A percentile compares a stretch with the other conserved stretches of the same genome.
Conservation (phyloP, 352 stramenopile genomes). For the Halophytophthora batemanensis region DNA sequence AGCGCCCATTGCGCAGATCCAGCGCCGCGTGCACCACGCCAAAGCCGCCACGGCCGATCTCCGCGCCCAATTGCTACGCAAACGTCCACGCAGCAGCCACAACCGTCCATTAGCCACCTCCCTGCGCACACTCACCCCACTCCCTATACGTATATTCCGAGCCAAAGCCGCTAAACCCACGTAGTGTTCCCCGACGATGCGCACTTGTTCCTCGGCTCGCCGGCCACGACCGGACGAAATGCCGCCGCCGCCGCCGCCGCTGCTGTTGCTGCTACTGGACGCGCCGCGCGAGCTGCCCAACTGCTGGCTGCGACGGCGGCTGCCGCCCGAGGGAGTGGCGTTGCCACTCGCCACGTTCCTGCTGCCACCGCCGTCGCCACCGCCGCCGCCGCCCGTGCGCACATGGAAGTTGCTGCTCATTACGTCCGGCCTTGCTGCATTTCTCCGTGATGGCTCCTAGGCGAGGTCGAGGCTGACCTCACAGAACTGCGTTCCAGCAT, state of each 20-base stretch:
- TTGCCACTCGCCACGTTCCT: not conserved
- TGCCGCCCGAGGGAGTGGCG: slow-evolving; percentile 1
- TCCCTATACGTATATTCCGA: too few species aligned
- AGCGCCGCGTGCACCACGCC: slow-evolving; percentile 88
- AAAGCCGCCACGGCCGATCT: slow-evolving; percentile 92
- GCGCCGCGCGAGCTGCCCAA: slow-evolving; percentile 4
- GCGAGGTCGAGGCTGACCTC: too few species aligned
- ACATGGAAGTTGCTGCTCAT: slow-evolving; percentile 18
- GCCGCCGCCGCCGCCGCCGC: slow-evolving; percentile 5
- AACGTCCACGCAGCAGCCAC: slow-evolving; percentile 5
- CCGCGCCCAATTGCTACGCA: slow-evolving; percentile 82
- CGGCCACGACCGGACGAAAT: slow-evolving; percentile 23
- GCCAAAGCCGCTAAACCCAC: slow-evolving; percentile 26
- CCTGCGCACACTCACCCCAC: not conserved
- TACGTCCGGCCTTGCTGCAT: too few species aligned
- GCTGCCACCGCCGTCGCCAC: not conserved
- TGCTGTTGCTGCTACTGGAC: slow-evolving; percentile 1
- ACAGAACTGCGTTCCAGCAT: too few species aligned
- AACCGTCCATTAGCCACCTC: not conserved
- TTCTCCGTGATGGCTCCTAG: too few species aligned
- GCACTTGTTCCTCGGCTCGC: slow-evolving; percentile 49
- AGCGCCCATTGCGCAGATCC: slow-evolving; percentile 77
- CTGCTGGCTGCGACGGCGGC: slow-evolving; percentile 7
- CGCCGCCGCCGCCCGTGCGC: slow-evolving; percentile 18
- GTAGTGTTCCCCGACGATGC: slow-evolving; percentile 73